A percentile compares a stretch with the other conserved stretches of the same genome.
These are phyloP conservation scores for Nephromyces sp. DNA, from an alignment of 169 alveolate genomes.

Conservation along the genomic window DNA sequence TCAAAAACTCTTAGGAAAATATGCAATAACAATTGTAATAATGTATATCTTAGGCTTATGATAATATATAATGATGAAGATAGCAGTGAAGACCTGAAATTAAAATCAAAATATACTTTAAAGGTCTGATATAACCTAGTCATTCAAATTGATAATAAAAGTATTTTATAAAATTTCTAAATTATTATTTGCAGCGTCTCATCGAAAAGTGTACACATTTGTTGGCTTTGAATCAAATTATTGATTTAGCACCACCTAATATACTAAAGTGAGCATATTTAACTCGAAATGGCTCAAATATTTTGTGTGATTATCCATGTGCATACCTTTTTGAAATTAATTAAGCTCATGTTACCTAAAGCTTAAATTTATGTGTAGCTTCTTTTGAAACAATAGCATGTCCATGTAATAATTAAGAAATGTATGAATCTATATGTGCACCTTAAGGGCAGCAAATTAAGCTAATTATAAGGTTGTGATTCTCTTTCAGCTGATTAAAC, in stretches of 20 bases:
- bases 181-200: conserved; percentile 37
- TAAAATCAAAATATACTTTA: conserved; percentile 82
- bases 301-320: not conserved
- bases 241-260: conserved; percentile 78
- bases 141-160: not conserved
- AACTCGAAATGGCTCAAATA: not conserved
- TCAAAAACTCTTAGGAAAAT: not conserved
- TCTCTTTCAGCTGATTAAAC: too few species aligned
- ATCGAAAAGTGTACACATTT: conserved; percentile 83
- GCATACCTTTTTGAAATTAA: not conserved
- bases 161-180: too few species aligned
- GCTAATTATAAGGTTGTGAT: too few species aligned
- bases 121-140: conserved; percentile 32
- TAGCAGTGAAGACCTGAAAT: conserved; percentile 76
- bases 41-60: conserved; percentile 34
- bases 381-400: too few species aligned
- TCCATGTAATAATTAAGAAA: too few species aligned
- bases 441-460: too few species aligned
- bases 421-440: too few species aligned
- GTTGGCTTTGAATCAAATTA: conserved; percentile 85
- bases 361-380: too few species aligned
- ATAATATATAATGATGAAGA: conserved; percentile 58
- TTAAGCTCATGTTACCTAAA: too few species aligned
- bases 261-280: conserved; percentile 54
- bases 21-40: not conserved